Percentiles rank a stretch among this genome's conserved stretches.
Evolutionary conservation across 345 rosid genomes (phyloP).

Genomic region (Syzygium aromaticum): DNA sequence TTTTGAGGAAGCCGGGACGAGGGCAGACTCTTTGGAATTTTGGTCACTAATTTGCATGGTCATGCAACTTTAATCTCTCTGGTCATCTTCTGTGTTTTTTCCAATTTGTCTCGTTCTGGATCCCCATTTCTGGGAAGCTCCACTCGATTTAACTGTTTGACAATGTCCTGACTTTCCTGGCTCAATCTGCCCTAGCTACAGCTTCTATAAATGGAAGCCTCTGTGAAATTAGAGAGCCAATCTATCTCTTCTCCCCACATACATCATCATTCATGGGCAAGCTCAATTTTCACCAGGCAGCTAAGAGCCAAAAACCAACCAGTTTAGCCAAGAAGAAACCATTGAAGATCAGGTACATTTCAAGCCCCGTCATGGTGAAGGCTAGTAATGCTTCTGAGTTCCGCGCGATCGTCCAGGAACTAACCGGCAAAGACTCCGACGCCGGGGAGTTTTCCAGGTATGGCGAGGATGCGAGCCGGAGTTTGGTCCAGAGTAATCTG

Average conservation of each 20-base stretch:
- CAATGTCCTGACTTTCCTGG: not conserved
- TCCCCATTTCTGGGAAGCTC: slow-evolving; percentile 17
- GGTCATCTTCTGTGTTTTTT: not conserved
- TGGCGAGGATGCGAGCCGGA: not conserved
- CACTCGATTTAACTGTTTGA: not conserved
- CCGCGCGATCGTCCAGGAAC: slow-evolving; percentile 36
- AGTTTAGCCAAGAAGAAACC: slow-evolving; percentile 20
- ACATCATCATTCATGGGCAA: slow-evolving; percentile 10
- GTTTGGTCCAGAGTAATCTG: not conserved
- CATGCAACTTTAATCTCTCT: not conserved
- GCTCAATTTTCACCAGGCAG: not conserved
- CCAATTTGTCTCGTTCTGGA: slow-evolving; percentile 1
- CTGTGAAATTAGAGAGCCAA: not conserved
- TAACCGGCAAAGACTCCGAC: slow-evolving; percentile 34
- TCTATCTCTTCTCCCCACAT: not conserved
- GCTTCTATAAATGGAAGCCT: not conserved
- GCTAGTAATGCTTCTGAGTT: slow-evolving; percentile 31
- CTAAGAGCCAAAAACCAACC: slow-evolving; percentile 2
- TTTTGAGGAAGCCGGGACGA: not conserved
- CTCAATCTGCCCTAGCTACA: not conserved
- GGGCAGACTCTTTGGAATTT: not conserved
- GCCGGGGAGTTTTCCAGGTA: not conserved
- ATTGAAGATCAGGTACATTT: slow-evolving; percentile 34
- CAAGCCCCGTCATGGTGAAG: slow-evolving; percentile 35
- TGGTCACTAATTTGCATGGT: not conserved